These are phyloP conservation scores for Magnolia kwangsiensis DNA, from an alignment of 164 flowering plant genomes.

Conservation along the genomic window DNA sequence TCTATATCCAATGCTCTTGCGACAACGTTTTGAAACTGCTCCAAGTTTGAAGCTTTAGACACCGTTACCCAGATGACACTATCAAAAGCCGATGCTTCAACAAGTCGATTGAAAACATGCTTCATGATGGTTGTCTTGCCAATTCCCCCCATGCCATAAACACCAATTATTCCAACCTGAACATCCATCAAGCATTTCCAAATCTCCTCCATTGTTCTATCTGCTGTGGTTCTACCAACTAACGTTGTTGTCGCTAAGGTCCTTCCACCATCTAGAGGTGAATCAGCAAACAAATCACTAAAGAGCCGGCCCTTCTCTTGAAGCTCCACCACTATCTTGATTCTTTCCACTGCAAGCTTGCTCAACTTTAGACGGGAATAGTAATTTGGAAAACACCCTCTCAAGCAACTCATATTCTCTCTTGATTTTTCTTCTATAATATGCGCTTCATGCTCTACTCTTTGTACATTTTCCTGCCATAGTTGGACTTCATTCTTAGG, in stretches of 20 bases:
- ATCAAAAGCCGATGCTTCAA: not conserved
- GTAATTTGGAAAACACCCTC: not conserved
- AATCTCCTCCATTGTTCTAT: not conserved
- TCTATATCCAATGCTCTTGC: not conserved
- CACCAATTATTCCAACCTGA: not conserved
- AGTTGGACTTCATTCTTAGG: not conserved
- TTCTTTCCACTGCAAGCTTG: not conserved
- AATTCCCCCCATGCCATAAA: not conserved
- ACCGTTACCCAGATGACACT: not conserved
- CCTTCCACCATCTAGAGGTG: not conserved
- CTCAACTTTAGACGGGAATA: not conserved
- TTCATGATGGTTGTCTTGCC: slow-evolving; percentile 1
- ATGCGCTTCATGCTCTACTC: too few species aligned
- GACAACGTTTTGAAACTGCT: not conserved
- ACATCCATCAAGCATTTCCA: not conserved
- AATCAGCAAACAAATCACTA: not conserved
- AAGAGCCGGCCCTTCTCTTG: not conserved
- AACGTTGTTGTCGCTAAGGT: not conserved
- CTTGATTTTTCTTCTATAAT: not conserved
- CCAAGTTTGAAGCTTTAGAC: not conserved
- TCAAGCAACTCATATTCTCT: not conserved
- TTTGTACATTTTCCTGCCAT: not conserved
- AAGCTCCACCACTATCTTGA: not conserved
- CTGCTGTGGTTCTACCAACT: not conserved
- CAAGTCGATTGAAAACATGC: not conserved